Base-by-base conservation (phyloP, 2,329 filamentous ascomycete species). In the Apiospora marii region DNA sequence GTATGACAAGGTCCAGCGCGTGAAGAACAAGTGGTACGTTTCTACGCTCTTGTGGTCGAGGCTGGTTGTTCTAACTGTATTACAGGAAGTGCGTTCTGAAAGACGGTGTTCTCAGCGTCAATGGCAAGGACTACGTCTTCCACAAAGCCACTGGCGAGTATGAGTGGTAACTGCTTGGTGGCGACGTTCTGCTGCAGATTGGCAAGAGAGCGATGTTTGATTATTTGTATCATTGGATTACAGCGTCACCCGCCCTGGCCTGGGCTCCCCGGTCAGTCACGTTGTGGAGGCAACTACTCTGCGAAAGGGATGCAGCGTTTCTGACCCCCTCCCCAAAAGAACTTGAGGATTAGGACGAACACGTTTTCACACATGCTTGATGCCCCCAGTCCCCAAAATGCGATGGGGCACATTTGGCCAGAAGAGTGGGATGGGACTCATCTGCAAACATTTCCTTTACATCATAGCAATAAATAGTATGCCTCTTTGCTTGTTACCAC, bases 91-190 rank as follows among this genome's bases (percentile, higher is more conserved):
- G 96, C 84, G 95, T 94, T 0, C 91, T 99, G 75, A 98, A 98
- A 86, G 96, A 99, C 79, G 96, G 96, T 27, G 94, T 99, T 24
- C 88, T 99, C 77, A 97, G 94, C 64, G 94, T 97, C 49, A 95
- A 96, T 77, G 94, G 94, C 77, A 97, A 94, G 84, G 96, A 99
- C 83, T 98, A 97, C 80, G 93, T 99, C 76, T 99, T 99, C 85
- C 95, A 98, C 87, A 98, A 98, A 85, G 96, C 95, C 34, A 95
- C 93, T 67, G 96, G 96, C 79, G 96, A 98, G 84, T 98, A 98
- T 78, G 96, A 99, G 84, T 99, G 96, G 96, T 99, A 24, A 48
- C 30, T 34, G 67, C 41, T 48, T 41, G 41, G 67, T 48, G 41
- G 41, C 41, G 7, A 41, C 34, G 58, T 41, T 41, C n/a, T 34